Evolutionary conservation across 257 asterid species (phyloP).

Genomic region (Lantana camara): DNA sequence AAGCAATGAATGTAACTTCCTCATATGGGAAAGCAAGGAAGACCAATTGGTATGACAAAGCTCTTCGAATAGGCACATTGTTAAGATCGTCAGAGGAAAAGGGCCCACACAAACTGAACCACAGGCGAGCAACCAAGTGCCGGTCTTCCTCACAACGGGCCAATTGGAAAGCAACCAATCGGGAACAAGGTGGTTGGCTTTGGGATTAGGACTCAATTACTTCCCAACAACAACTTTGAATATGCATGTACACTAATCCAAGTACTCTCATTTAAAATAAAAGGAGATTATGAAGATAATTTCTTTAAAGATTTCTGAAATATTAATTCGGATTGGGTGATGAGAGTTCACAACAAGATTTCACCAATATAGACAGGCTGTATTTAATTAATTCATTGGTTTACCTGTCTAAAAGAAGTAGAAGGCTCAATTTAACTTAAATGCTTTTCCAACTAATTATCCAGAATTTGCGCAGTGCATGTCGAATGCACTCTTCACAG

Average conservation of each 20-base stretch:
- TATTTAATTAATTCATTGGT: not conserved
- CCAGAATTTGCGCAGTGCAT: not conserved
- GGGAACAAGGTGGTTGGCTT: slow-evolving; percentile 30
- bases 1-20: slow-evolving; percentile 17
- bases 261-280: slow-evolving; percentile 17
- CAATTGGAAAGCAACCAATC: slow-evolving; percentile 28
- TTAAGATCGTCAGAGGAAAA: slow-evolving; percentile 25
- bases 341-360: not conserved
- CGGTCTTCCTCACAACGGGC: slow-evolving; percentile 18
- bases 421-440: not conserved
- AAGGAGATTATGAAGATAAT: slow-evolving; percentile 18
- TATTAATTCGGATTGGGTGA: not conserved
- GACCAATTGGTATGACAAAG: slow-evolving; percentile 1
- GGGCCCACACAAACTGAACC: not conserved
- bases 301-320: not conserved
- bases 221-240: slow-evolving; percentile 22
- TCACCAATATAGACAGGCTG: not conserved
- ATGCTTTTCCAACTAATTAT: not conserved
- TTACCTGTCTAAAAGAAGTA: not conserved
- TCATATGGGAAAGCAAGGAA: slow-evolving; percentile 17
- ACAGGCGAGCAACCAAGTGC: slow-evolving; percentile 21
- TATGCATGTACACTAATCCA: slow-evolving; percentile 23
- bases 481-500: not conserved
- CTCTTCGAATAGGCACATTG: slow-evolving; percentile 22
- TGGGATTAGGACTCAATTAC: slow-evolving; percentile 25